Conservation (phyloP, 495 filamentous ascomycete genomes). For the Filosporella fistucella region DNA sequence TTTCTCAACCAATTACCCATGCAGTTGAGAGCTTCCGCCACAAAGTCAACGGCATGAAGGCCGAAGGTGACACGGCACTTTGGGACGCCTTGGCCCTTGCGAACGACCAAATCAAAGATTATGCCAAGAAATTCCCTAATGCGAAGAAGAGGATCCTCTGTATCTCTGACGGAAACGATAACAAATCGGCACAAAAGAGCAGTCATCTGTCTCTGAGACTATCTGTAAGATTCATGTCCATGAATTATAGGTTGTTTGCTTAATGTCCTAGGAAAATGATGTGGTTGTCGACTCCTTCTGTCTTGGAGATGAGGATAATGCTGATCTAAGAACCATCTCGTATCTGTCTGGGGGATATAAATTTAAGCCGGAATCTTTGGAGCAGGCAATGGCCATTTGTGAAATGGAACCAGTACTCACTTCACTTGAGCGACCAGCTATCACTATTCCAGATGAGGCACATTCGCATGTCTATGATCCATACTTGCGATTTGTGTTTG, state of each 20-base stretch:
- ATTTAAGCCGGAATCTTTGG: constrained; percentile 11
- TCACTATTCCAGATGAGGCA: constrained; percentile 10
- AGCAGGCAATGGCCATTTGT: constrained; percentile 26
- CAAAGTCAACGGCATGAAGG: constrained; percentile 8
- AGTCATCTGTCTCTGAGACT: too few species aligned
- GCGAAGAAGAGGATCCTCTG: constrained; percentile 17
- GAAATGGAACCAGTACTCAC: constrained; percentile 30
- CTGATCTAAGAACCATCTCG: constrained; percentile 14
- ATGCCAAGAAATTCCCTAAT: constrained; percentile 3
- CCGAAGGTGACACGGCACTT: constrained; percentile 5
- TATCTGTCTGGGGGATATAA: constrained; percentile 19
- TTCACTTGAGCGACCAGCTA: constrained; percentile 21
- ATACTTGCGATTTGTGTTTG: constrained; percentile 19
- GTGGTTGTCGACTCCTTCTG: constrained; percentile 12
- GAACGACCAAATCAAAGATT: background rate
- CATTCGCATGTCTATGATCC: constrained; percentile 1
- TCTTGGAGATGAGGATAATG: constrained; percentile 5
- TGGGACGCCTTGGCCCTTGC: constrained; percentile 12
- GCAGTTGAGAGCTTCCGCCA: constrained; percentile 13
- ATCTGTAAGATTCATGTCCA: too few species aligned
- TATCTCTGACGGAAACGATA: constrained; percentile 22
- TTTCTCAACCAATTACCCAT: constrained; percentile 12
- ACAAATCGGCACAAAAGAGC: too few species aligned
- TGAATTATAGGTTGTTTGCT: background rate
- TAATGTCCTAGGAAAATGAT: background rate